Evolutionary conservation across 768 basidiomycete species (phyloP).

Genomic region (Albatrellus ellisii): DNA sequence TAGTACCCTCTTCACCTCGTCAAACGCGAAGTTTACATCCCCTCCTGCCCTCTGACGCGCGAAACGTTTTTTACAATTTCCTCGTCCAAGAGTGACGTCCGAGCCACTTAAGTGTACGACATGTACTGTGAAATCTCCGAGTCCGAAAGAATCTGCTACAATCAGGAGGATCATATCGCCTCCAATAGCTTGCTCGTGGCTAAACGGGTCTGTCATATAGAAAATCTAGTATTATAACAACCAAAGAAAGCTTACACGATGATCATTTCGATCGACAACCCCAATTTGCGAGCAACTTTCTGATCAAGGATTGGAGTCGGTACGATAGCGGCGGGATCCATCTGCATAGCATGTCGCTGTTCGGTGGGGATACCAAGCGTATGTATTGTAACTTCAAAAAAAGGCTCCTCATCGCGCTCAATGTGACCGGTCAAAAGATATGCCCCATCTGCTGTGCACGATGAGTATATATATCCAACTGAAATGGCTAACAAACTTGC

Average conservation of each 20-base stretch:
- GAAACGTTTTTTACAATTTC: slow-evolving; percentile 16
- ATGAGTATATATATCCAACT: too few relatives aligned
- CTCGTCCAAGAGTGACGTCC: background rate
- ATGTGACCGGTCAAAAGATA: background rate
- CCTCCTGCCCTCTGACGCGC: slow-evolving; percentile 33
- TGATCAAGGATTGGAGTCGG: background rate
- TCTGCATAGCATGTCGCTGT: background rate
- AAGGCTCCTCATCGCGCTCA: background rate
- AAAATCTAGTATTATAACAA: background rate
- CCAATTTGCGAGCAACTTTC: background rate
- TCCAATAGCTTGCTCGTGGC: background rate
- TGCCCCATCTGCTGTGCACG: too few relatives aligned
- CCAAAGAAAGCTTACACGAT: background rate
- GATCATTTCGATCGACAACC: background rate
- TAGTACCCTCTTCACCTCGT: slow-evolving; percentile 37
- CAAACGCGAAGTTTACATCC: slow-evolving; percentile 33
- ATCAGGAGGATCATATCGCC: background rate
- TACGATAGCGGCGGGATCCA: background rate
- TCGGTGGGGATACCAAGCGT: background rate
- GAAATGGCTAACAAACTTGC: too few relatives aligned
- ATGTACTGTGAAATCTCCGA: background rate
- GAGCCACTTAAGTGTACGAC: slow-evolving; percentile 6
- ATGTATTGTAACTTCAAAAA: background rate
- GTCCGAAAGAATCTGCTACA: slow-evolving; percentile 5
- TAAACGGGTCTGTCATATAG: background rate